Percentiles rank a stretch among this genome's conserved stretches.
phyloP scores from a whole-genome alignment of 2,329 filamentous ascomycete genomes.

The Beauveria scarabaeidicola region DNA sequence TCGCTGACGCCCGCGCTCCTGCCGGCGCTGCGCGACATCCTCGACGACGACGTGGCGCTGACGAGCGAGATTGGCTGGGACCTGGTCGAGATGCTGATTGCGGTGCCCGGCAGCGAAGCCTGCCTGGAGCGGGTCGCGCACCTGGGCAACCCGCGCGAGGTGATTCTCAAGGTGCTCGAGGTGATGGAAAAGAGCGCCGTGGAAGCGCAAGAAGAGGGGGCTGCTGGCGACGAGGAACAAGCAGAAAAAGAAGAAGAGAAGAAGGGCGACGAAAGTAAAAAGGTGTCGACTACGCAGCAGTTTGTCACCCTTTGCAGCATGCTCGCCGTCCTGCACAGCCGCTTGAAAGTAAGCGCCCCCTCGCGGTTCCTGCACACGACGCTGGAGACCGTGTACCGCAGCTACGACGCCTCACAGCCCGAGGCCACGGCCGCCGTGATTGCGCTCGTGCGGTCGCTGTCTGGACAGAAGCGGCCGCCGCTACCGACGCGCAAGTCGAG shows the following conservation, averaged over 20 bases:
- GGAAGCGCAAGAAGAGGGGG: conserved; percentile 14
- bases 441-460: conserved; percentile 61
- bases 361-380: conserved; percentile 71
- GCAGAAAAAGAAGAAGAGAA: not conserved
- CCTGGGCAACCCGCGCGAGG: conserved; percentile 71
- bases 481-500: conserved; percentile 52
- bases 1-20: conserved; percentile 60
- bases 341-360: conserved; percentile 69
- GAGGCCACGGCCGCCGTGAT: conserved; percentile 63
- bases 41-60: conserved; percentile 60
- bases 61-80: conserved; percentile 80
- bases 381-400: conserved; percentile 61
- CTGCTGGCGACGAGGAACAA: too few relatives aligned
- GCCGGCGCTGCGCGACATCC: conserved; percentile 57
- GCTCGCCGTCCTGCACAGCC: conserved; percentile 62
- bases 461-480: conserved; percentile 56
- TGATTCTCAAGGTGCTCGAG: conserved; percentile 73
- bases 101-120: conserved; percentile 56
- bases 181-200: conserved; percentile 51
- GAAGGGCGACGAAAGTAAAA: conserved; percentile 25
- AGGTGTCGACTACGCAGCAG: conserved; percentile 30
- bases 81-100: conserved; percentile 64
- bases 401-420: conserved; percentile 54
- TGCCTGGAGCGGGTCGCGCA: conserved; percentile 68
- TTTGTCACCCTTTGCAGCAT: conserved; percentile 65